Conservation (phyloP, 768 basidiomycete species). For the Serendipita indica region DNA sequence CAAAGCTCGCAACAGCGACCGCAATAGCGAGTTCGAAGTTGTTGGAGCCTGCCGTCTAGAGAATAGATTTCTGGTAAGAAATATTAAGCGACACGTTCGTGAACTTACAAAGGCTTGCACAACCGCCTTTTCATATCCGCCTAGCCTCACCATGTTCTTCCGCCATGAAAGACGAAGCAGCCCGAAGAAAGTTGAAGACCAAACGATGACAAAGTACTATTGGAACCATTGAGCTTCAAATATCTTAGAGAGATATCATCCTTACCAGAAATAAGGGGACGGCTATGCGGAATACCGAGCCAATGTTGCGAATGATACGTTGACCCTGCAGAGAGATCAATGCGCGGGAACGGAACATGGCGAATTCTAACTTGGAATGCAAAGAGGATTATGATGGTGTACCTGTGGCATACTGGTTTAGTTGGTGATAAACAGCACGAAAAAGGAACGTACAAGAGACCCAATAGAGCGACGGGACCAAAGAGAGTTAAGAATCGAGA, state of each 20-base stretch:
- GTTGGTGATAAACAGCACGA: not conserved
- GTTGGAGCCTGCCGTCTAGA: not conserved
- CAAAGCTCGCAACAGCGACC: conserved; percentile 62
- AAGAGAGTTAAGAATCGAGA: conserved; percentile 53
- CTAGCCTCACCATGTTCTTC: conserved; percentile 15
- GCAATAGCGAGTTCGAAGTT: conserved; percentile 68
- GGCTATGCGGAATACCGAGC: conserved; percentile 63
- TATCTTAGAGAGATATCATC: not conserved
- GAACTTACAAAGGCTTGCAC: conserved; percentile 62
- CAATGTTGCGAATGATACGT: conserved; percentile 57
- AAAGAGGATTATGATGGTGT: conserved; percentile 66
- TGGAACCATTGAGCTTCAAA: not conserved
- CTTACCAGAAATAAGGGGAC: conserved; percentile 50
- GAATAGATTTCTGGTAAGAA: not conserved
- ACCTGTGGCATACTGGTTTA: conserved; percentile 19
- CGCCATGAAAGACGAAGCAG: conserved; percentile 33
- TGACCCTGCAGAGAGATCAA: conserved; percentile 28
- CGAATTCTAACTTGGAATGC: conserved; percentile 32
- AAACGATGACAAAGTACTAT: conserved; percentile 62
- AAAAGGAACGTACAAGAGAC: conserved; percentile 38
- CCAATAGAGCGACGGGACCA: conserved; percentile 52
- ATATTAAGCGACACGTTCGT: conserved; percentile 39
- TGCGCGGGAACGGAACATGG: not conserved
- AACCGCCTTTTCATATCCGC: conserved; percentile 56
- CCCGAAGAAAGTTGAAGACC: conserved; percentile 44